Percentiles rank a stretch among this genome's conserved stretches.
Evolutionary conservation across 805 yeast species (phyloP).

Genomic region (Candida xyloterini): DNA sequence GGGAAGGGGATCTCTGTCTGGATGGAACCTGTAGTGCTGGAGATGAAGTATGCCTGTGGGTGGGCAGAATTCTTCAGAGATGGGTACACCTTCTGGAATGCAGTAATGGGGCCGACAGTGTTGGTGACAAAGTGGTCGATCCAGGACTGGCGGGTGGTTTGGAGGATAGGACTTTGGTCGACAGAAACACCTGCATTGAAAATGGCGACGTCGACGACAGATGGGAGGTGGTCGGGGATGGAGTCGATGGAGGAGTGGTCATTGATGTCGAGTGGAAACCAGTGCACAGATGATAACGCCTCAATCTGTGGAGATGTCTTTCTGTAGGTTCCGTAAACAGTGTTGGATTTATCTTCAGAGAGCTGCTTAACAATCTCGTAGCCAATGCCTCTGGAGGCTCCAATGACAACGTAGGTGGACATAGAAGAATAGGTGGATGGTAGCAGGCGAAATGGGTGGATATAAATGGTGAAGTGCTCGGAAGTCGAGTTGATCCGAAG

Average conservation of each 20-base stretch:
- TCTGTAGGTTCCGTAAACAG: constrained; percentile 22
- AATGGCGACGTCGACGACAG: constrained; percentile 34
- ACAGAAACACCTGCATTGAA: constrained; percentile 34
- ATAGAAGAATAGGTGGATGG: too few relatives aligned
- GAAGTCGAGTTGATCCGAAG: too few relatives aligned
- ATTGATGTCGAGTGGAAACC: constrained; percentile 22
- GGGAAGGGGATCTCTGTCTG: constrained; percentile 23
- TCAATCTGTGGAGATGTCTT: too few relatives aligned
- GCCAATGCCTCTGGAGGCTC: constrained; percentile 45
- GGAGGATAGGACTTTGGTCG: background rate
- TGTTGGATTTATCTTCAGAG: constrained; percentile 18
- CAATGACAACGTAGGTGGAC: constrained; percentile 35
- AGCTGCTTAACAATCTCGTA: constrained; percentile 31
- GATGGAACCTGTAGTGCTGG: constrained; percentile 31
- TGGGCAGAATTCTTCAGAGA: constrained; percentile 20
- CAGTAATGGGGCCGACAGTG: constrained; percentile 33
- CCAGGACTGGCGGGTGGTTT: too few relatives aligned
- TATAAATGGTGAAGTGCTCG: too few relatives aligned
- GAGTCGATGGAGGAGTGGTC: constrained; percentile 18
- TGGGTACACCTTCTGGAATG: constrained; percentile 31
- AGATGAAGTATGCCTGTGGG: constrained; percentile 28
- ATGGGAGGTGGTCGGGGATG: constrained; percentile 15
- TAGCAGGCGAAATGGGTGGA: too few relatives aligned
- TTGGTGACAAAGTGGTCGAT: constrained; percentile 18
- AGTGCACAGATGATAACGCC: too few relatives aligned